Conservation (phyloP, 2,329 filamentous ascomycete genomes). For the Talaromyces marneffei region DNA sequence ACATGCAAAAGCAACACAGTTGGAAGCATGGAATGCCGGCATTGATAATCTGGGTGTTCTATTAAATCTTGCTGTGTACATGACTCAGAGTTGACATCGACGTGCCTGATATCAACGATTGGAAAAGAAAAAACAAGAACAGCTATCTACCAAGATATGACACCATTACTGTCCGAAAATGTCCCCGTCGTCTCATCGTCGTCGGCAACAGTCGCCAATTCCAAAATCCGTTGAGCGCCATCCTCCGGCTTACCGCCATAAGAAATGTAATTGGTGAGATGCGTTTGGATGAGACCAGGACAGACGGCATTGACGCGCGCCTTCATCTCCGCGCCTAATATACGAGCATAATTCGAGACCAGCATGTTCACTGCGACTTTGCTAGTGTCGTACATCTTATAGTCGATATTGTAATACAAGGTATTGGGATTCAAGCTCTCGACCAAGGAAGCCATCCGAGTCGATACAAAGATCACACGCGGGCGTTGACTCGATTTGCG, state of each 20-base stretch:
- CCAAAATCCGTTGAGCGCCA: conserved; percentile 9
- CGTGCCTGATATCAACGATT: neutral
- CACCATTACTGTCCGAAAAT: conserved; percentile 6
- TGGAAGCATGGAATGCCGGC: conserved; percentile 12
- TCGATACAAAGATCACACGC: conserved; percentile 31
- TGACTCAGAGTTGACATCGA: conserved; percentile 4
- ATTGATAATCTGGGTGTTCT: conserved; percentile 13
- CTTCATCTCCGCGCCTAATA: conserved; percentile 6
- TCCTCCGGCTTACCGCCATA: neutral
- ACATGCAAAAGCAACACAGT: conserved; percentile 1
- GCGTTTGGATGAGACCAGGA: conserved; percentile 11
- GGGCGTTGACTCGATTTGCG: conserved; percentile 13
- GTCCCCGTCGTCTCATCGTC: conserved; percentile 12
- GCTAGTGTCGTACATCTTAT: conserved; percentile 35
- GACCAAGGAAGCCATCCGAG: conserved; percentile 27
- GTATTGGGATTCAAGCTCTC: conserved; percentile 23
- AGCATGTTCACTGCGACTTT: conserved; percentile 42
- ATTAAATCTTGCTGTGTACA: conserved; percentile 8
- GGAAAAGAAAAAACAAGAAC: neutral
- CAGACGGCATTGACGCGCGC: conserved; percentile 8
- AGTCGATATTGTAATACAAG: conserved; percentile 25
- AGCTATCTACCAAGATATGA: conserved; percentile 2
- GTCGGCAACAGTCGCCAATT: conserved; percentile 9
- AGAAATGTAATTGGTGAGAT: neutral
- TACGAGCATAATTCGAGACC: conserved; percentile 8